Percentiles rank a stretch among this genome's conserved stretches.
phyloP scores from a whole-genome alignment of 2,329 filamentous ascomycete genomes.

The Mollisiaceae sp. region DNA sequence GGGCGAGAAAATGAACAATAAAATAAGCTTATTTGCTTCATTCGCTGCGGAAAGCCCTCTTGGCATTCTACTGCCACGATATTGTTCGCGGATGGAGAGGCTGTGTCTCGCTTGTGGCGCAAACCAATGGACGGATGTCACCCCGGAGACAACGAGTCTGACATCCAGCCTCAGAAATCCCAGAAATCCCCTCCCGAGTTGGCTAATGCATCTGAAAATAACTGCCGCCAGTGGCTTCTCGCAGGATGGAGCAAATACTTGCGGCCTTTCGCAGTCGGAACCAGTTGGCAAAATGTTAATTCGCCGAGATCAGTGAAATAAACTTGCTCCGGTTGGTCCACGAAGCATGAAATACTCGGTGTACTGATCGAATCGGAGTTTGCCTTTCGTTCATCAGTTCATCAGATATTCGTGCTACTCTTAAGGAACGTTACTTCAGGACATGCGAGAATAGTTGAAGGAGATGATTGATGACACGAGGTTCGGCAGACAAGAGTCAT shows the following conservation, averaged over 20 bases:
- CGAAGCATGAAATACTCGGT: too few species aligned
- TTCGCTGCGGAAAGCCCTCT: not conserved
- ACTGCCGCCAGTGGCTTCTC: not conserved
- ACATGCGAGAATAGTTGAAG: too few species aligned
- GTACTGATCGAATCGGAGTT: too few species aligned
- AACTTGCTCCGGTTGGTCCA: too few species aligned
- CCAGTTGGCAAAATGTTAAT: not conserved
- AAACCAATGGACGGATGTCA: not conserved
- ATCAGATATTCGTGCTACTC: too few species aligned
- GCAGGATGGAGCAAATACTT: not conserved
- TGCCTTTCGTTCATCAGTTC: too few species aligned
- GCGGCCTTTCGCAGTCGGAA: not conserved
- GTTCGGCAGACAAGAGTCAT: too few species aligned
- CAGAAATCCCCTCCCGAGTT: too few species aligned
- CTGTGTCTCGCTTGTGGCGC: conserved; percentile 6
- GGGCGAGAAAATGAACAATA: not conserved
- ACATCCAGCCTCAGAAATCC: not conserved
- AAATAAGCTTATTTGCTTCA: conserved; percentile 2
- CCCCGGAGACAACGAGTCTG: not conserved
- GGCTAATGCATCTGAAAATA: not conserved
- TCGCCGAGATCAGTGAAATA: too few species aligned
- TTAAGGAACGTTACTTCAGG: too few species aligned
- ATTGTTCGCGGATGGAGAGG: not conserved
- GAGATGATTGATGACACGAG: too few species aligned
- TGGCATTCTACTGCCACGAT: conserved; percentile 7